These are phyloP conservation scores for Pestalotiopsis sp. DNA, from an alignment of 2,329 filamentous ascomycete species.

Conservation along the genomic window DNA sequence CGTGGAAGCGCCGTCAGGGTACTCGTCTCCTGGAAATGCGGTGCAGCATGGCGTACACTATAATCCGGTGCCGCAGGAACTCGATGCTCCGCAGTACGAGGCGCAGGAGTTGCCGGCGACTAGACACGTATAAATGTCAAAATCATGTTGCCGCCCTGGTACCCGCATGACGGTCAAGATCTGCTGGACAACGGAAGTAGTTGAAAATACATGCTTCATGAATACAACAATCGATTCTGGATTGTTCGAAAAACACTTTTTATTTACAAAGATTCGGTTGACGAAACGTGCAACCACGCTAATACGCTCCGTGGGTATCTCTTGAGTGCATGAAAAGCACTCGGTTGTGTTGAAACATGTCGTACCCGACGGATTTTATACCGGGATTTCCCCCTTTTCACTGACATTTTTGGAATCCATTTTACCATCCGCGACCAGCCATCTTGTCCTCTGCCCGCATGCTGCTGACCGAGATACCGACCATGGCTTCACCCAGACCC, in stretches of 20 bases:
- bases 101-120: background rate
- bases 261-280: background rate
- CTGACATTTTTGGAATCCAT: background rate
- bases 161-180: background rate
- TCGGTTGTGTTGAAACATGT: conserved; percentile 1
- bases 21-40: background rate
- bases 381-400: background rate
- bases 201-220: background rate
- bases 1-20: background rate
- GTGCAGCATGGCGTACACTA: background rate
- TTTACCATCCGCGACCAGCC: conserved; percentile 82
- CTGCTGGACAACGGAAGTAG: background rate
- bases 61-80: background rate
- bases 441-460: conserved; percentile 83
- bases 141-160: background rate
- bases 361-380: background rate
- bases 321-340: background rate
- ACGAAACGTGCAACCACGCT: background rate
- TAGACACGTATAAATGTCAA: background rate
- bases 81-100: background rate
- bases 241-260: background rate
- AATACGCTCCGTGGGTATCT: background rate
- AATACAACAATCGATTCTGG: background rate
- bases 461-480: conserved; percentile 83
- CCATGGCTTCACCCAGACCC: conserved; percentile 96